A percentile compares a stretch with the other conserved stretches of the same genome.
These are phyloP conservation scores for Parasitella parasitica DNA, from an alignment of 371 early-diverging fungal genomes.

Conservation along the genomic window DNA sequence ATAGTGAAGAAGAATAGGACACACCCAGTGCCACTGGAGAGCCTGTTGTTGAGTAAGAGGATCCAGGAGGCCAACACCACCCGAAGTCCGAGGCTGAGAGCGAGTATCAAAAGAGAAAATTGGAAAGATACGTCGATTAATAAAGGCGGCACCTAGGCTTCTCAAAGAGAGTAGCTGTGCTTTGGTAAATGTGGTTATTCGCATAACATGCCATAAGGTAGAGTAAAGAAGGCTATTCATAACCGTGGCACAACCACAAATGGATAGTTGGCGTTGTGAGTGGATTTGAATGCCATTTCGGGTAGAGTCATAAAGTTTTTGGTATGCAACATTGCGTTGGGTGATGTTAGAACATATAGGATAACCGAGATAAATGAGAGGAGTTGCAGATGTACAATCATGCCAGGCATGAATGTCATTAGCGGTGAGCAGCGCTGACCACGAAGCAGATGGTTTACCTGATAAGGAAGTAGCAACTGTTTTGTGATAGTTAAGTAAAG, in stretches of 20 bases:
- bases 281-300: background rate
- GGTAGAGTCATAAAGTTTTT: background rate
- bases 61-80: conserved; percentile 17
- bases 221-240: conserved; percentile 16
- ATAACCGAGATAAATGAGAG: conserved; percentile 7
- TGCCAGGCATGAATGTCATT: conserved; percentile 9
- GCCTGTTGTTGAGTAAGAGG: conserved; percentile 7
- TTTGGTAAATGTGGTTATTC: background rate
- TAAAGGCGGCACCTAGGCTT: background rate
- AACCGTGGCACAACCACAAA: conserved; percentile 17
- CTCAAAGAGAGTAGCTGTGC: background rate
- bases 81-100: background rate
- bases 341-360: background rate
- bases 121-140: background rate
- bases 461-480: conserved; percentile 12
- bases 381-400: background rate
- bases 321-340: background rate
- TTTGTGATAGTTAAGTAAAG: conserved; percentile 1
- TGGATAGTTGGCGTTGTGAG: conserved; percentile 8
- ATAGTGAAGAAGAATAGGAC: background rate
- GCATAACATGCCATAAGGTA: conserved; percentile 15
- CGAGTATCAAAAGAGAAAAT: background rate
- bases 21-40: conserved; percentile 14
- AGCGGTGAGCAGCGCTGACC: background rate
- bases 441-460: background rate